Conservation (phyloP, 139 green algal species). For the Yamagishiella unicocca region DNA sequence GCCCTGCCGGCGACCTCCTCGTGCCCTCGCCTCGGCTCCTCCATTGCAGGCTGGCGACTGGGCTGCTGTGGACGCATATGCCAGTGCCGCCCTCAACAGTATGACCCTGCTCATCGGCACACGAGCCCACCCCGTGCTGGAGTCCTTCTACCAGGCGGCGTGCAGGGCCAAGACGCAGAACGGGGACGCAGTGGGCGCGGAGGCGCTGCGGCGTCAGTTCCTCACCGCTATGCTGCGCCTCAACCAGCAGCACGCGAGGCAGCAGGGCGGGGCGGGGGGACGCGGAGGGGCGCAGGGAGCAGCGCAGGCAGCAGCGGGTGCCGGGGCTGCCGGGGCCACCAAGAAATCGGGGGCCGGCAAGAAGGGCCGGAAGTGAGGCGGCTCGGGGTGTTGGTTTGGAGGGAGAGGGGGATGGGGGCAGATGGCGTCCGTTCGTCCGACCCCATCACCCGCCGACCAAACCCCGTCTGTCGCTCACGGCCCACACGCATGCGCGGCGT, state of each 20-base stretch:
- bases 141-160: slow-evolving; percentile 35
- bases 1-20: too few relatives aligned
- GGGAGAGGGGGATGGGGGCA: too few relatives aligned
- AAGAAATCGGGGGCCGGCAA: neutral
- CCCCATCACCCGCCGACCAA: too few relatives aligned
- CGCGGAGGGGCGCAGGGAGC: neutral
- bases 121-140: neutral
- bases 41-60: neutral
- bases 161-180: slow-evolving; percentile 28
- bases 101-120: slow-evolving; percentile 38
- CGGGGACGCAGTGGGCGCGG: slow-evolving; percentile 22
- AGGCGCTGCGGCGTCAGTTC: slow-evolving; percentile 15
- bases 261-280: neutral
- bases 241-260: neutral
- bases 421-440: too few relatives aligned
- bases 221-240: slow-evolving; percentile 25
- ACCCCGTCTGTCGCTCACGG: too few relatives aligned
- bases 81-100: neutral
- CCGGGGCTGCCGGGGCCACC: neutral
- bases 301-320: neutral
- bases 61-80: slow-evolving; percentile 7
- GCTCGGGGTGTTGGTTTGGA: too few relatives aligned
- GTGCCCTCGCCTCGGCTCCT: too few relatives aligned
- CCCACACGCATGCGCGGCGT: too few relatives aligned
- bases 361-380: slow-evolving; percentile 29